Conservation (phyloP, 371 early-diverging fungal genomes). For the Mucor velutinosus region DNA sequence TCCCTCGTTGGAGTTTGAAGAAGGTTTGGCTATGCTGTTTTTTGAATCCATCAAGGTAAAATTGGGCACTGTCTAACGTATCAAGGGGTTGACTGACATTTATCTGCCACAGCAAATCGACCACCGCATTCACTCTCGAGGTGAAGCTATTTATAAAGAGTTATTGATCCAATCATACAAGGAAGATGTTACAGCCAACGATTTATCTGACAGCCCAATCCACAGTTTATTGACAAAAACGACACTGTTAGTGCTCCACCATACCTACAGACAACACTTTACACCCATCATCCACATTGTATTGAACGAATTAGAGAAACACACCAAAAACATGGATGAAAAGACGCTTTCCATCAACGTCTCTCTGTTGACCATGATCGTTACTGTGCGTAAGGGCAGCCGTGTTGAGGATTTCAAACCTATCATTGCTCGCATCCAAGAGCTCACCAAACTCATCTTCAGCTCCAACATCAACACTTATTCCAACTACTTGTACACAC, state of each 20-base stretch:
- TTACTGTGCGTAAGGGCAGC: constrained; percentile 60
- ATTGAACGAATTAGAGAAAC: constrained; percentile 42
- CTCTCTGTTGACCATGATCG: constrained; percentile 50
- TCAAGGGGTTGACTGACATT: neutral
- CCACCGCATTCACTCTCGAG: constrained; percentile 61
- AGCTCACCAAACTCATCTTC: constrained; percentile 33
- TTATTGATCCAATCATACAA: constrained; percentile 47
- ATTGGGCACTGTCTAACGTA: neutral
- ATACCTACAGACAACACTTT: constrained; percentile 56
- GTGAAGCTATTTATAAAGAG: constrained; percentile 49
- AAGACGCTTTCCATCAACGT: constrained; percentile 43
- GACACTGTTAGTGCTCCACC: constrained; percentile 58
- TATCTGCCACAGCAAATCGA: constrained; percentile 50
- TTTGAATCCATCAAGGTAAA: constrained; percentile 80
- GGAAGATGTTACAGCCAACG: constrained; percentile 26
- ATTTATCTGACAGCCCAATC: constrained; percentile 27
- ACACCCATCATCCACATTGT: constrained; percentile 54
- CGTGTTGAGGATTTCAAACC: constrained; percentile 56
- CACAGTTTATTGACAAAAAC: constrained; percentile 43
- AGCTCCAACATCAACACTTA: neutral
- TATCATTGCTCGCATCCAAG: constrained; percentile 32
- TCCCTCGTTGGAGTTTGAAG: constrained; percentile 58
- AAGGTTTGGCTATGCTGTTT: constrained; percentile 79
- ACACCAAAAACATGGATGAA: constrained; percentile 36
- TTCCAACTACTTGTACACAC: constrained; percentile 25